Evolutionary conservation across 2,329 filamentous ascomycete genomes (phyloP).

Genomic region (Aspergillus latus): DNA sequence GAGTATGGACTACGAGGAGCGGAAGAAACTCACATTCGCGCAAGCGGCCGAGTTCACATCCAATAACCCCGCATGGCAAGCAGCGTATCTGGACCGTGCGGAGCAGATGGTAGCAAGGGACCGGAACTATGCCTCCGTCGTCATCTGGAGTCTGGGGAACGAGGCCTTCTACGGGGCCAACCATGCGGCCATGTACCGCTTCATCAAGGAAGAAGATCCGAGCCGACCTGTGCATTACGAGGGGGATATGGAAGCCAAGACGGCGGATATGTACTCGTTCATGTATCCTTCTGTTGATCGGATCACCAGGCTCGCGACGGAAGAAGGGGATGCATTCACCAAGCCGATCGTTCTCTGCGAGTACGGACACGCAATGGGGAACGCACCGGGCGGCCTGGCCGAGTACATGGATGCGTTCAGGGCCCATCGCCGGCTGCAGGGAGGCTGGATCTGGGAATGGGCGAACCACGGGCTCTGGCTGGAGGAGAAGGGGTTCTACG

Average conservation of each 20-base stretch:
- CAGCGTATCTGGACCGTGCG: constrained; percentile 67
- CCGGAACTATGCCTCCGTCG: constrained; percentile 69
- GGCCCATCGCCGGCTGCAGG: constrained; percentile 61
- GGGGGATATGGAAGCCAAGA: constrained; percentile 59
- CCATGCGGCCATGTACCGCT: constrained; percentile 66
- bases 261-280: constrained; percentile 65
- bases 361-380: constrained; percentile 68
- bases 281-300: constrained; percentile 63
- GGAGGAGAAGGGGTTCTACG: constrained; percentile 49
- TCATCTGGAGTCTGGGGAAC: constrained; percentile 73
- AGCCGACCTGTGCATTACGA: constrained; percentile 66
- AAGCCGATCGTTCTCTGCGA: constrained; percentile 41
- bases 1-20: constrained; percentile 59
- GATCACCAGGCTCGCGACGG: constrained; percentile 48
- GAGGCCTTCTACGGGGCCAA: constrained; percentile 72
- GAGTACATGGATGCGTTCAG: constrained; percentile 68
- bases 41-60: constrained; percentile 30
- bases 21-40: constrained; percentile 48
- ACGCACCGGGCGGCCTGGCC: constrained; percentile 67
- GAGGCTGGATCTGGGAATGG: constrained; percentile 69
- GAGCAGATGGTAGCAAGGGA: constrained; percentile 65
- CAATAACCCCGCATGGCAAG: constrained; percentile 32
- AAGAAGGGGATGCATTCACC: constrained; percentile 44
- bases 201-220: constrained; percentile 58
- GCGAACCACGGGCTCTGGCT: constrained; percentile 59